Base-by-base conservation (phyloP, 2,329 filamentous ascomycete genomes). In the Colletotrichum tropicicola region DNA sequence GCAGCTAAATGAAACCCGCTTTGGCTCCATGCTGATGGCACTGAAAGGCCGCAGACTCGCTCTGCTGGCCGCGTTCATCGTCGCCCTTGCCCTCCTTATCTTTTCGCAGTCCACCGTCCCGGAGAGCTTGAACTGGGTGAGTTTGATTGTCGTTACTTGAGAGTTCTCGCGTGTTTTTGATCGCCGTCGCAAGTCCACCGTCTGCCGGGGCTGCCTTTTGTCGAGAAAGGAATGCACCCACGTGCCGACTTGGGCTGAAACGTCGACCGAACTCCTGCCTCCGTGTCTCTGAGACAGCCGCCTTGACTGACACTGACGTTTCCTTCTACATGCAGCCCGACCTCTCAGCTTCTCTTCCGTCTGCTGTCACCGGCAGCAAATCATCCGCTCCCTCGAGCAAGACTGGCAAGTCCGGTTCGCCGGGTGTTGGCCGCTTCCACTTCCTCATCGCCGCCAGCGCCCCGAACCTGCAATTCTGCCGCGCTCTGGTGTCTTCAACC, bases 391-490 rank as follows among this genome's bases (percentile, higher is more conserved):
- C 59, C 35, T 48, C 47, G 5, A 35, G 30, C 53, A 59, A 64
- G 27, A 32, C 19, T 6, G 54, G 53, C 39, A 58, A 67, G 45
- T 4, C 45, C 32, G 47, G 37, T 35, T 54, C 48, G 6, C 43
- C 37, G n/a, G 57, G 62, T n/a, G 30, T 55, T 13, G 56, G 67
- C 47, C 62, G 55, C 25, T 71, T 80, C 27, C 78, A 80, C 62
- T 79, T 77, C 54, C 60, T 80, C 21, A 70, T 80, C 13, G 77
- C 78, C 10, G 78, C 78, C 41, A 79, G 76, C 65, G 59, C 66
- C 2, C 57, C 74, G n/a, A 80, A 78, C 54, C 64, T 75, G 6
- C 71, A 75, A 17, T 69, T 80, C 43, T 82, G 80, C 69, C 77
- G 75, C 68, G 74, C 78, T 57, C 62, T 81, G 9, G 72, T 75